A percentile compares a stretch with the other conserved stretches of the same genome.
phyloP scores from a whole-genome alignment of 345 rosid species.

The Bretschneidera sinensis region DNA sequence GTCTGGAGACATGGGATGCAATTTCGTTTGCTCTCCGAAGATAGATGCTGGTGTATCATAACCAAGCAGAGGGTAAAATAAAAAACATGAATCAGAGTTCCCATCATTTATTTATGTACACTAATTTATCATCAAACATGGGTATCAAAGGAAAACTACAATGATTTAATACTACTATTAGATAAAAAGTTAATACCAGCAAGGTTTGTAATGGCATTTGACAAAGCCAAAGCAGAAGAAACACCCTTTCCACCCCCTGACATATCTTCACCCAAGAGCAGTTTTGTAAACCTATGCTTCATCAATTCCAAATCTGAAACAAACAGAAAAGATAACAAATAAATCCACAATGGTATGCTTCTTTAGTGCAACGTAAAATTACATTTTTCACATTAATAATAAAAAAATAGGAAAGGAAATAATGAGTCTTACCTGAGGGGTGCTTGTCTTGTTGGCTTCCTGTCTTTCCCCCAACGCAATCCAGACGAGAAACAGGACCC shows the following conservation, averaged over 20 bases:
- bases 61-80: neutral
- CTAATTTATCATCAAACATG: neutral
- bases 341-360: neutral
- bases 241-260: conserved; percentile 80
- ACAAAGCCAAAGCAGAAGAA: conserved; percentile 67
- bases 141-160: too few species aligned
- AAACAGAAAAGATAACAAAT: neutral
- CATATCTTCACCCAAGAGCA: conserved; percentile 78
- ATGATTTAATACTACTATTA: too few species aligned
- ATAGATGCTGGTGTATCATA: conserved; percentile 48
- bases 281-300: conserved; percentile 63
- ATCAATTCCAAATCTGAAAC: conserved; percentile 48
- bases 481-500: conserved; percentile 11
- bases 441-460: conserved; percentile 27
- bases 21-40: conserved; percentile 66
- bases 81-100: neutral
- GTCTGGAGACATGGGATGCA: conserved; percentile 79
- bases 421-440: conserved; percentile 40
- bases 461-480: conserved; percentile 6
- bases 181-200: conserved; percentile 36
- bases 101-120: neutral
- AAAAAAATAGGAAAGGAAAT: neutral
- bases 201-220: conserved; percentile 69
- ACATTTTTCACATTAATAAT: too few species aligned
- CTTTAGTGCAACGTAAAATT: neutral